Evolutionary conservation across 78 protist genomes (phyloP), one percentile per base, ranked within the genome.

Genomic region (Dictyostelium firmibasis): DNA sequence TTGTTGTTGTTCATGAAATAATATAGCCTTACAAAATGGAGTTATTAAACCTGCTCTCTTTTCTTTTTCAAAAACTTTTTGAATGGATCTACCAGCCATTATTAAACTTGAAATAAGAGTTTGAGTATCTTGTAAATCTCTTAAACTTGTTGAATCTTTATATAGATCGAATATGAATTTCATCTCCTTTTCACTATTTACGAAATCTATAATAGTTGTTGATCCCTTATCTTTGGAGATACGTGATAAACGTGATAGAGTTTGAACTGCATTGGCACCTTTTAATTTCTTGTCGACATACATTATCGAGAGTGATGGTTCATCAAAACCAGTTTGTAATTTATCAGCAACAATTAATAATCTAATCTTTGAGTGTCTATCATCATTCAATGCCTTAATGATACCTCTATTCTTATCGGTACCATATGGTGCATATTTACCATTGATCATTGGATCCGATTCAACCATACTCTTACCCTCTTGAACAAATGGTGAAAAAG

Each of bases 321-420:
- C 96, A 70, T 92, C 96, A 27, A 92, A 92, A 50, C 96, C 96
- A 67, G 96, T 92, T 57, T 85, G 96, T 62, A 92, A 70, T 33
- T 92, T 92, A 44, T 92, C 96, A 7, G 96, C 96, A 4, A 92
- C 96, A 33, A 92, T 69, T 9, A 92, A 31, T 23, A 92, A 79
- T 53, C 86, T 81, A n/a, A 92, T 92, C 27, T 38, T 92, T 4
- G 16, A 64, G 1, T 69, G 27, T n/a, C 44, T 89, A 67, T 89
- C 94, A 10, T 81, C 94, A 18, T 33, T 35, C 6, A 92, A 9
- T 41, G 96, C 88, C 27, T 81, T 78, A 13, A 77, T 76, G 10
- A 89, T 47, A 10, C 94, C 94, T 67, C 94, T 64, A 81, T 89
- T 60, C 74, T 89, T 89, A 69, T 89, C 94, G 13, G 87, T 31